Evolutionary conservation across 345 rosid genomes (phyloP).

Genomic region (Sisymbrium altissimum): DNA sequence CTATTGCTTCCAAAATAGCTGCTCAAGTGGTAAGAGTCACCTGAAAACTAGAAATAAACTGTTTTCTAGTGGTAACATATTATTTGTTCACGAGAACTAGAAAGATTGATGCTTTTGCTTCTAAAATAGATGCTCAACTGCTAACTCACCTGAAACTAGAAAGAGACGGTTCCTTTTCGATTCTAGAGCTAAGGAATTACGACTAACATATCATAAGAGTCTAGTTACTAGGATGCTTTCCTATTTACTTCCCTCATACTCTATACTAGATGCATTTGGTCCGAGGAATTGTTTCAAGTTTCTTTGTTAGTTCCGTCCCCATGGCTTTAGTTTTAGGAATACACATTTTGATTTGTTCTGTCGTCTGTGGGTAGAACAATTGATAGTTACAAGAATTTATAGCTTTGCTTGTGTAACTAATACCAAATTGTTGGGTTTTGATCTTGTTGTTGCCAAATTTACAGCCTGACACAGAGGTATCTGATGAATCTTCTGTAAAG

Average conservation of each 20-base stretch:
- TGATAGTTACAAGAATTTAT: background rate
- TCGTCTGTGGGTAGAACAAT: too few relatives aligned
- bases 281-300: too few relatives aligned
- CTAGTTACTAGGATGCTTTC: too few relatives aligned
- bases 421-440: background rate
- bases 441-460: background rate
- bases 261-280: too few relatives aligned
- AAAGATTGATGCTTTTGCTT: conserved; percentile 58
- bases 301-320: background rate
- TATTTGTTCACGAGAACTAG: background rate
- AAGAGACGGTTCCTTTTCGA: too few relatives aligned
- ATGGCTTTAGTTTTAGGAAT: background rate
- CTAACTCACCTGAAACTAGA: too few relatives aligned
- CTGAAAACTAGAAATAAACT: background rate
- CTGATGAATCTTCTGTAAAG: conserved; percentile 34
- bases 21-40: conserved; percentile 48
- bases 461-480: conserved; percentile 47
- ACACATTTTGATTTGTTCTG: background rate
- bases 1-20: conserved; percentile 59
- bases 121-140: conserved; percentile 40
- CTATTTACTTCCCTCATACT: too few relatives aligned
- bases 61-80: background rate
- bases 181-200: too few relatives aligned
- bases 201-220: too few relatives aligned
- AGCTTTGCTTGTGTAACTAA: background rate